Evolutionary conservation across 169 alveolate species (phyloP).

Genomic region (Plasmodium blacklocki): DNA sequence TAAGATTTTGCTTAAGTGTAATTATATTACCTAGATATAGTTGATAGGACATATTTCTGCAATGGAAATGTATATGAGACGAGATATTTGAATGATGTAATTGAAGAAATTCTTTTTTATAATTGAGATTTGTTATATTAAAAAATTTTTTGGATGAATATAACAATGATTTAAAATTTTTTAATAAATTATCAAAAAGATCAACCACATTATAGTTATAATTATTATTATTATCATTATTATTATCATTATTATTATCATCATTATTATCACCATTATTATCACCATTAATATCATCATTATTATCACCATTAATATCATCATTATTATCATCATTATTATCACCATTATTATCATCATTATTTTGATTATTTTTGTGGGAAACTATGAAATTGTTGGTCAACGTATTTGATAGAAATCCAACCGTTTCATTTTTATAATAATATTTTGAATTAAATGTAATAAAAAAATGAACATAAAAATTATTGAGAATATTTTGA

Average conservation of each 20-base stretch:
- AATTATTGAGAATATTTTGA: constrained; percentile 19
- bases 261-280: neutral
- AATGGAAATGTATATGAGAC: constrained; percentile 42
- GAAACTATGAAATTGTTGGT: neutral
- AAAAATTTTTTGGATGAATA: constrained; percentile 36
- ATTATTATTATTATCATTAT: too few relatives aligned
- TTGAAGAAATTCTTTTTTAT: constrained; percentile 27
- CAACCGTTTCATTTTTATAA: constrained; percentile 20
- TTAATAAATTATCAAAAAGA: neutral
- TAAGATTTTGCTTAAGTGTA: constrained; percentile 55
- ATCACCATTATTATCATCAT: neutral
- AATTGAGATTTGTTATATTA: constrained; percentile 38
- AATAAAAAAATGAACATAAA: constrained; percentile 46
- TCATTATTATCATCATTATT: neutral
- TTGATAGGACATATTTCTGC: constrained; percentile 22
- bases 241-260: too few relatives aligned
- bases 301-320: too few relatives aligned
- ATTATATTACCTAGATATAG: constrained; percentile 32
- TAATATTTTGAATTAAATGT: constrained; percentile 18
- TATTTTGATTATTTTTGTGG: neutral
- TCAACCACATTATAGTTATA: too few relatives aligned
- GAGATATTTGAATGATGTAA: constrained; percentile 28
- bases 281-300: too few relatives aligned
- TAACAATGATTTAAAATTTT: constrained; percentile 17
- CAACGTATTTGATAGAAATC: constrained; percentile 9